Conservation (phyloP, 441 rosid species). For the Syzygium syzygioides region DNA sequence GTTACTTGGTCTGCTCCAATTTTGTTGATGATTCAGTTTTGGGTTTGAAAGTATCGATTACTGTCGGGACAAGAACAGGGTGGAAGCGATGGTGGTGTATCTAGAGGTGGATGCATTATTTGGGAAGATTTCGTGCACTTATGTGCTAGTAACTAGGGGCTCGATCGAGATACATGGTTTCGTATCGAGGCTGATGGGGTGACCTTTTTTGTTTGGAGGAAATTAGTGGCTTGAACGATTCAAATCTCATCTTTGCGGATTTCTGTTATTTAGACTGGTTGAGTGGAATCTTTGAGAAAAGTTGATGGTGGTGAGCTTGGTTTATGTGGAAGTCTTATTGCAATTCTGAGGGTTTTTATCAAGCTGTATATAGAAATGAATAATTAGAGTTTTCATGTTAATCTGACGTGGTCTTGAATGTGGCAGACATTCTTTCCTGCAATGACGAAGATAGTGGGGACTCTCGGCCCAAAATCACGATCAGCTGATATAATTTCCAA, state of each 20-base stretch:
- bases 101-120: not conserved
- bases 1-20: not conserved
- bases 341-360: not conserved
- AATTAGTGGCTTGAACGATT: not conserved
- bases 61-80: not conserved
- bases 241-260: not conserved
- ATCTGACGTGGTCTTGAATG: not conserved
- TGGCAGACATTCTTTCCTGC: slow-evolving; percentile 43
- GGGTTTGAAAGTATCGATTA: not conserved
- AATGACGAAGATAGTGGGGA: slow-evolving; percentile 47
- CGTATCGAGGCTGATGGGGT: not conserved
- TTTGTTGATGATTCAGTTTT: not conserved
- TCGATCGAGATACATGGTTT: not conserved
- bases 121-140: not conserved
- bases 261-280: not conserved
- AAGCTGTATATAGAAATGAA: not conserved
- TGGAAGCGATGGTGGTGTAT: not conserved
- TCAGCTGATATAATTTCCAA: slow-evolving; percentile 24
- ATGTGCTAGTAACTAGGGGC: not conserved
- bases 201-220: not conserved
- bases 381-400: not conserved
- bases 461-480: slow-evolving; percentile 37
- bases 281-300: not conserved
- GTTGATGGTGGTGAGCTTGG: not conserved
- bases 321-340: not conserved